A percentile compares a stretch with the other conserved stretches of the same genome.
phyloP scores from a whole-genome alignment of 1,284 basidiomycete species.

The Grifola frondosa region DNA sequence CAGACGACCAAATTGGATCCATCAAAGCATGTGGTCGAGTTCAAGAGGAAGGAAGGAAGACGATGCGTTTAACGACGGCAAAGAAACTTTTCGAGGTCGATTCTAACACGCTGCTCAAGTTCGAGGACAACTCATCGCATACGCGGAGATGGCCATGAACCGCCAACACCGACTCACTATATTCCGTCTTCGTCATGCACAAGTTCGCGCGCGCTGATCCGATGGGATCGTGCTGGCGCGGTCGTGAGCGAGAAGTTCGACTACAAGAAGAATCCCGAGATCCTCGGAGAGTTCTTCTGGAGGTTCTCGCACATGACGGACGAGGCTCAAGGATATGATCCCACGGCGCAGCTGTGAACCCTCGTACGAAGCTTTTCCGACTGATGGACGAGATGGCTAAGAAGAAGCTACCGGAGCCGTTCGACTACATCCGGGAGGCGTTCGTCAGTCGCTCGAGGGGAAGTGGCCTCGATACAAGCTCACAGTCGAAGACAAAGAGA shows the following conservation, averaged over 20 bases:
- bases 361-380: too few species aligned
- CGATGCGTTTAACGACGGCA: too few species aligned
- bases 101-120: too few species aligned
- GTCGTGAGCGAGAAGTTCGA: conserved; percentile 6
- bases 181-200: conserved; percentile 7
- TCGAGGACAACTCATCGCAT: too few species aligned
- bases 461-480: conserved; percentile 11
- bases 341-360: neutral
- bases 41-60: too few species aligned
- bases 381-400: too few species aligned
- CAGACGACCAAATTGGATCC: too few species aligned
- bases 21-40: too few species aligned
- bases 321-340: conserved; percentile 4
- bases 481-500: neutral
- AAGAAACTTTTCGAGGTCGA: too few species aligned
- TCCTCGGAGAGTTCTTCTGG: conserved; percentile 6
- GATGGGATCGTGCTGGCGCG: conserved; percentile 11
- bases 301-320: neutral
- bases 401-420: too few species aligned
- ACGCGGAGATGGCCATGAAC: too few species aligned
- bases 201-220: conserved; percentile 2
- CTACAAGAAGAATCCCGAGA: conserved; percentile 2
- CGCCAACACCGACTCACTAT: conserved; percentile 12
- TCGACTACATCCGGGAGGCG: neutral
- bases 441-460: conserved; percentile 1